A percentile compares a stretch with the other conserved stretches of the same genome.
phyloP scores from a whole-genome alignment of 2,329 filamentous ascomycete genomes.

The Conoideocrella luteorostrata region DNA sequence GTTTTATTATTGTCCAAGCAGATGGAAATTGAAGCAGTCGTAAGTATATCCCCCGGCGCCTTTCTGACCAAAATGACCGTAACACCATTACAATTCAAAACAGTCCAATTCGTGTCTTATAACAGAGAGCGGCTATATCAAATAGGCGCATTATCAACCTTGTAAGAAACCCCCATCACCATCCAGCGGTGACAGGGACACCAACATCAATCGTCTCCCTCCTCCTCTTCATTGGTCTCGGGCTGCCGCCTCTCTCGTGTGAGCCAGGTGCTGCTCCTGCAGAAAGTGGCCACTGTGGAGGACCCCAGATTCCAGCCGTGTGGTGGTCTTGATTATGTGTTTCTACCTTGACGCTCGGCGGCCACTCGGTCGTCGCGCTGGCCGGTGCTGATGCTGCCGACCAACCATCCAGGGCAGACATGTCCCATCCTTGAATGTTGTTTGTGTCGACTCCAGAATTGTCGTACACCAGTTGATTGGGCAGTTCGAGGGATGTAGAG shows the following conservation, averaged over 20 bases:
- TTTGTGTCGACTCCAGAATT: conserved; percentile 23
- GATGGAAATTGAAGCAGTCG: neutral
- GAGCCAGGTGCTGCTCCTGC: conserved; percentile 18
- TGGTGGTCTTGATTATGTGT: conserved; percentile 12
- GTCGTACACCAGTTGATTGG: conserved; percentile 28
- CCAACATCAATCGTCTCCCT: conserved; percentile 26
- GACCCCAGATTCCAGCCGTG: conserved; percentile 29
- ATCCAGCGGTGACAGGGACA: conserved; percentile 26
- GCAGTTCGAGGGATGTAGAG: conserved; percentile 24
- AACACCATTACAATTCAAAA: neutral
- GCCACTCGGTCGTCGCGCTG: conserved; percentile 26
- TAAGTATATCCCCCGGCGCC: neutral
- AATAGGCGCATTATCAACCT: neutral
- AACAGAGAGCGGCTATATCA: neutral
- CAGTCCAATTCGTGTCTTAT: neutral
- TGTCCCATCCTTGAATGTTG: conserved; percentile 31
- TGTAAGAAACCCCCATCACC: conserved; percentile 14
- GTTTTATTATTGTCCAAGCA: conserved; percentile 10
- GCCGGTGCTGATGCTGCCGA: conserved; percentile 17
- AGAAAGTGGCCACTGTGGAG: conserved; percentile 27
- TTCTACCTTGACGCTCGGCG: conserved; percentile 24
- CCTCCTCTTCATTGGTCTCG: conserved; percentile 30
- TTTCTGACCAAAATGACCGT: neutral
- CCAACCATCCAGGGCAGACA: conserved; percentile 30
- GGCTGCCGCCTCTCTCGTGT: conserved; percentile 27